Base-by-base conservation (phyloP, 1,139 yeast species). In the Protomyces inouyei region DNA sequence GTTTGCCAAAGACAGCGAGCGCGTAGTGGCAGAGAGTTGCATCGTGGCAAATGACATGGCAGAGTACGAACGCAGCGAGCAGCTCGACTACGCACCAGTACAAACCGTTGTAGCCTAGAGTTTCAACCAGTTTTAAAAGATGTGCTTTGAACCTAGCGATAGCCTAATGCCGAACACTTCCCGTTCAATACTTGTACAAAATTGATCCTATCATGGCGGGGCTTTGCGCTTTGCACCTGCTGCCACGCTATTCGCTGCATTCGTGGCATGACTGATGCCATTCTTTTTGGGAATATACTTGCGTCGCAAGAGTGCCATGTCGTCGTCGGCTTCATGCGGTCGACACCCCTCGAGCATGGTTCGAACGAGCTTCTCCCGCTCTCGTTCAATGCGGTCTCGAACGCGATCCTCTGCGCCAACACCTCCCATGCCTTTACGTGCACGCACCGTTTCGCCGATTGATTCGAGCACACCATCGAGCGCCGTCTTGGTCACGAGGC, bases 1-100 rank as follows among this genome's bases (percentile, higher is more conserved):
- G 54, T 88, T 88, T 76, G 82, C 92, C 71, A 80, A 84, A 71
- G 98, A 95, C 74, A 80, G 83, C 68, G 97, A 88, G 72, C 83
- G 82, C 66, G 98, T 95, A 60, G 98, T 95, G 57, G 85, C 97
- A 74, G 98, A 95, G 75, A 87, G 96, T 69, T 98, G 98, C 32
- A 82, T 92, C 70, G 98, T 95, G 64, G 98, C 98, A 21, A 82
- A 93, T 73, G 99, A 93, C 76, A 93, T 93, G 98, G 92, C 90
- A 77, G 97, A 93, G 76, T 91, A 89, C 73, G 97, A 91, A 79
- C 88, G 87, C 78, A 87, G 95, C 65, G 83, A 80, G 73, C 91
- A 91, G 76, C 78, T 90, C 70, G 96, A 90, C 76, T 89, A 88
- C 73, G 91, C 67, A n/a, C 63, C 63, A 18, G 25, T 43, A n/a